A percentile compares a stretch with the other conserved stretches of the same genome.
phyloP scores from a whole-genome alignment of 495 filamentous ascomycete species.

The Talaromyces adpressus region DNA sequence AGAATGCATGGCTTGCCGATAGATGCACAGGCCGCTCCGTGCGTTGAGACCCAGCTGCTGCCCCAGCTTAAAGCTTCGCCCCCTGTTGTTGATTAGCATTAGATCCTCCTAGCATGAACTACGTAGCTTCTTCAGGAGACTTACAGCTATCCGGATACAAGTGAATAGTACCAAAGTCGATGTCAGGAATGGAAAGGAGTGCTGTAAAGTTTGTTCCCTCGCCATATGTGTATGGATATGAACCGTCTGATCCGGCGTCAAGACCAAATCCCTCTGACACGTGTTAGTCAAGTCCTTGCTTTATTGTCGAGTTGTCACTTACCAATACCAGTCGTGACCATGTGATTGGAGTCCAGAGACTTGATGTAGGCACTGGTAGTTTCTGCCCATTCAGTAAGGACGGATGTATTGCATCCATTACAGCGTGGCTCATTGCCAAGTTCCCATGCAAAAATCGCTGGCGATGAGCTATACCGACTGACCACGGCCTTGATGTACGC shows the following conservation, averaged over 20 bases:
- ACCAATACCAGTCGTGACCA: conserved; percentile 56
- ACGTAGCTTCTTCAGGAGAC: background rate
- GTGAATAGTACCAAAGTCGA: conserved; percentile 59
- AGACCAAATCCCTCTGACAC: conserved; percentile 19
- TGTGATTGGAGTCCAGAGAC: conserved; percentile 48
- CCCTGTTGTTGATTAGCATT: conserved; percentile 26
- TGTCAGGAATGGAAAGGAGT: conserved; percentile 41
- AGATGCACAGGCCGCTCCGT: conserved; percentile 46
- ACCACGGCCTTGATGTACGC: conserved; percentile 55
- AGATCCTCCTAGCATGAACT: background rate
- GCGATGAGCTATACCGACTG: conserved; percentile 44
- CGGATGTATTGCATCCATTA: conserved; percentile 47
- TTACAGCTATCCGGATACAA: conserved; percentile 37
- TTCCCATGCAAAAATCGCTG: conserved; percentile 62
- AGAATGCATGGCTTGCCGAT: conserved; percentile 60
- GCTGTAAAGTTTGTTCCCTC: conserved; percentile 55
- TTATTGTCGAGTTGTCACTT: background rate
- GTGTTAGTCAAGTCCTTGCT: background rate
- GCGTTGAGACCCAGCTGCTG: conserved; percentile 53
- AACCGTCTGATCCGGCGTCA: conserved; percentile 32
- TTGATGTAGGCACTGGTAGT: conserved; percentile 54
- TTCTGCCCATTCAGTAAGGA: conserved; percentile 53
- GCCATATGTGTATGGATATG: conserved; percentile 47
- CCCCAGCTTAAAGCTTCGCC: conserved; percentile 36
- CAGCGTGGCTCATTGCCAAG: conserved; percentile 61